A percentile compares a stretch with the other conserved stretches of the same genome.
phyloP scores from a whole-genome alignment of 2,329 filamentous ascomycete genomes.

The Pseudogymnoascus sp. region DNA sequence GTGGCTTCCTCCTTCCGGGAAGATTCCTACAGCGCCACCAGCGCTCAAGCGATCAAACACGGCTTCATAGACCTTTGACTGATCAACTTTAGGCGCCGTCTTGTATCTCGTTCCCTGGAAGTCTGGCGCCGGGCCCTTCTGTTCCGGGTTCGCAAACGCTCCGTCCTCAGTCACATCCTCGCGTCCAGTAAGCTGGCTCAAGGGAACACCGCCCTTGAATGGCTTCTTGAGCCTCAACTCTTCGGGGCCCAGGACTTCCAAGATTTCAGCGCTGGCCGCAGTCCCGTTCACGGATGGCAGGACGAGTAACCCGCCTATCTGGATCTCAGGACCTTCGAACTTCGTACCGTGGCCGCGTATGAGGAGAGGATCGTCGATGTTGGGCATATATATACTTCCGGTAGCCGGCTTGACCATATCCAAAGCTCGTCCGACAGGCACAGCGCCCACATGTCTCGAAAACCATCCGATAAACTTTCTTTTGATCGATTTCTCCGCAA shows the following conservation, averaged over 20 bases:
- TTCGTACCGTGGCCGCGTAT: slow-evolving; percentile 73
- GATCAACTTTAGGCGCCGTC: slow-evolving; percentile 85
- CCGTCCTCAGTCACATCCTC: slow-evolving; percentile 62
- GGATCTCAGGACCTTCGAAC: slow-evolving; percentile 64
- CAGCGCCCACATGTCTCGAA: slow-evolving; percentile 75
- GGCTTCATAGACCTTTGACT: slow-evolving; percentile 85
- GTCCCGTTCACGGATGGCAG: slow-evolving; percentile 74
- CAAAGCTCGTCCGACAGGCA: slow-evolving; percentile 88
- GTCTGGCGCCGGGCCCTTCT: slow-evolving; percentile 47
- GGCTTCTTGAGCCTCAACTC: slow-evolving; percentile 81
- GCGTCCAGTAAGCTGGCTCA: slow-evolving; percentile 75
- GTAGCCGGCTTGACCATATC: slow-evolving; percentile 73
- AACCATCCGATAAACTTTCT: slow-evolving; percentile 81
- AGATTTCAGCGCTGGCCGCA: slow-evolving; percentile 73
- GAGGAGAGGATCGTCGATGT: slow-evolving; percentile 74
- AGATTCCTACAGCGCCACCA: slow-evolving; percentile 90
- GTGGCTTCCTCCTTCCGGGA: slow-evolving; percentile 93
- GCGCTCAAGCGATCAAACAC: slow-evolving; percentile 76
- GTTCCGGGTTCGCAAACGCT: slow-evolving; percentile 47
- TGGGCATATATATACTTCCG: slow-evolving; percentile 80
- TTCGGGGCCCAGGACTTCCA: slow-evolving; percentile 68
- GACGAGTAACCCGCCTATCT: slow-evolving; percentile 76
- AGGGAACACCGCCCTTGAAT: slow-evolving; percentile 67
- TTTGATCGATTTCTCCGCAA: slow-evolving; percentile 91
- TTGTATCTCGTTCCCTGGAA: slow-evolving; percentile 78